Base-by-base conservation (phyloP, 257 asterid species). In the Forsythia viridissima region DNA sequence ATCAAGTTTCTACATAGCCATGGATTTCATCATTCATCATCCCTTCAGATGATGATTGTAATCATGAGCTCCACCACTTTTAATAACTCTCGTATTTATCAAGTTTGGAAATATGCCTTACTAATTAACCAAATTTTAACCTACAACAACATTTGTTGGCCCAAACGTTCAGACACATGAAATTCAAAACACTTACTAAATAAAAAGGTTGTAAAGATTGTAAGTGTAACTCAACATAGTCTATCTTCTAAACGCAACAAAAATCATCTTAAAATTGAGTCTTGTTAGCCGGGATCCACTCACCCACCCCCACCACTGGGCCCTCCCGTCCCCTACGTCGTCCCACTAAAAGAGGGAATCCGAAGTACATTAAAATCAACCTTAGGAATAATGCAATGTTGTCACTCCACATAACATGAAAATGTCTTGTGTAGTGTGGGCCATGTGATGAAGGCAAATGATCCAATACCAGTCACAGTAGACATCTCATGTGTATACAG, bases 371-470 rank as follows among this genome's bases (percentile, higher is more conserved):
- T 43, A 42, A 41, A 39, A 61, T 61, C 39, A 44, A 72, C 80
- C 51, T 74, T 51, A 63, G n/a, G 79, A 75, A 78, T 84, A 76
- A 81, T 78, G 73, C 66, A 77, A 24, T 84, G 83, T 84, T 78
- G 3, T 16, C 83, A 81, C 83, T 71, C 79, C 68, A 71, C 38
- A 74, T 36, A 77, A 74, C 78, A 74, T 41, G 61, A 44, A 40
- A 69, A 73, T 78, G 84, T 85, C 52, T 74, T 65, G 46, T 68
- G 76, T 37, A 9, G 6, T 20, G 73, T 77, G 84, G 71, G 76
- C 41, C 86, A 76, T 71, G 52, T 61, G 77, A 76, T 41, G 36
- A 24, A 71, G 30, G 37, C 68, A 10, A 61, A 72, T 72, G 76
- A 21, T 72, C 76, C 51, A 72, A 9, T 6, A 34, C 8, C 51